Evolutionary conservation across 495 filamentous ascomycete species (phyloP).

Genomic region (Aspergillus incahuasiensis): DNA sequence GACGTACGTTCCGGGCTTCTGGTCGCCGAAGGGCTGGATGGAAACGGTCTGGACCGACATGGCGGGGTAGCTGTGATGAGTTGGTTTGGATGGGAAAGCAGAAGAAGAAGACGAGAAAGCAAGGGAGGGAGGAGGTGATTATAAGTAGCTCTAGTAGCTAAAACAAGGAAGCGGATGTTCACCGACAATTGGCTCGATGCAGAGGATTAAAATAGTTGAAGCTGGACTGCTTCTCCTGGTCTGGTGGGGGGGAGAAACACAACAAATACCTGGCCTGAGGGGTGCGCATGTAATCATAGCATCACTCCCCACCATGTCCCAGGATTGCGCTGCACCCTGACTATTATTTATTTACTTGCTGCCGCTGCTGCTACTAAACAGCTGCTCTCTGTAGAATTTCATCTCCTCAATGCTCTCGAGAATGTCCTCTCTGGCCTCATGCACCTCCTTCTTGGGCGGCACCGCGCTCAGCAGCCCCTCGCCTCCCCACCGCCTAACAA

Average conservation of each 20-base stretch:
- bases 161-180: constrained; percentile 7
- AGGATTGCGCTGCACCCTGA: background rate
- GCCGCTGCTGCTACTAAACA: constrained; percentile 28
- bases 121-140: constrained; percentile 2
- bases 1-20: constrained; percentile 98
- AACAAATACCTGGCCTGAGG: background rate
- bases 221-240: background rate
- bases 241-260: constrained; percentile 4
- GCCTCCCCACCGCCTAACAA: constrained; percentile 73
- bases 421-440: constrained; percentile 86
- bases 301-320: background rate
- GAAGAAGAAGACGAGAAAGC: constrained; percentile 1
- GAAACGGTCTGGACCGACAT: constrained; percentile 76
- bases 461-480: constrained; percentile 50
- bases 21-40: constrained; percentile 79
- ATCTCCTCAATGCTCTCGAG: constrained; percentile 93
- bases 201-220: background rate
- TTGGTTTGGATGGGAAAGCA: constrained; percentile 6
- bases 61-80: constrained; percentile 12
- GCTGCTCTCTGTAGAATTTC: constrained; percentile 59
- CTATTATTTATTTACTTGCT: background rate
- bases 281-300: background rate
- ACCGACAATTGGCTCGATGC: constrained; percentile 13
- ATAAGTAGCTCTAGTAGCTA: background rate
- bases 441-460: constrained; percentile 69